These are phyloP conservation scores for Dendrocalamus sinicus DNA, from an alignment of 176 grass and related monocot genomes.

Conservation along the genomic window DNA sequence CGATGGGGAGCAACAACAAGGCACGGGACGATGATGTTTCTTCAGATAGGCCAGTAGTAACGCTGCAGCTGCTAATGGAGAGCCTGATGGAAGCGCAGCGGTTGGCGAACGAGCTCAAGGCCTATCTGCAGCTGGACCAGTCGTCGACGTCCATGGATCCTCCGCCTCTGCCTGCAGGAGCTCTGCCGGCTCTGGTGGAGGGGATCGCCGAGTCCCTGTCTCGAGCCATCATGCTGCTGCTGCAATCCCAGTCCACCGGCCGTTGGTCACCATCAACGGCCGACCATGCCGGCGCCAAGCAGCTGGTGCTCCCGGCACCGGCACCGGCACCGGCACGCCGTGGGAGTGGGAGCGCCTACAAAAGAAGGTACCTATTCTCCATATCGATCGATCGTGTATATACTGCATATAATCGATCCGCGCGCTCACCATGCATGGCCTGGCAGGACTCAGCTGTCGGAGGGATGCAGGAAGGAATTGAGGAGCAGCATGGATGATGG, in stretches of 20 bases:
- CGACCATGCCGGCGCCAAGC: no score
- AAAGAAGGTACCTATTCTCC: not conserved
- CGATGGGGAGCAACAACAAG: not conserved
- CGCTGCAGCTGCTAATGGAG: not conserved
- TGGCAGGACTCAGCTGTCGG: not conserved
- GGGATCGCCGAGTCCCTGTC: not conserved
- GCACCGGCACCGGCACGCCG: not conserved
- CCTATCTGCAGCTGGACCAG: not conserved
- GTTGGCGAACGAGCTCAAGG: not conserved
- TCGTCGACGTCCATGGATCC: not conserved
- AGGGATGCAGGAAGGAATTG: not conserved
- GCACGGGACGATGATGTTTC: not conserved
- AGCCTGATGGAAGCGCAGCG: not conserved
- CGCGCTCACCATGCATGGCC: no score
- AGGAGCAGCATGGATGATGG: conserved; percentile 17
- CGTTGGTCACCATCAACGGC: not conserved
- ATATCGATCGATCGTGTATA: no score
- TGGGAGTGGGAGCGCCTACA: not conserved
- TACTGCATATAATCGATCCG: no score
- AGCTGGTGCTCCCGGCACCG: no score
- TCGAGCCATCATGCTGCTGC: not conserved
- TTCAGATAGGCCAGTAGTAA: not conserved
- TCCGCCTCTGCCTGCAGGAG: not conserved
- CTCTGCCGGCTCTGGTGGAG: not conserved
- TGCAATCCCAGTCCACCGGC: not conserved